Percentiles rank a stretch among this genome's conserved stretches.
Conservation (phyloP, 805 yeast species). For the Kluyveromyces wickerhamii region DNA sequence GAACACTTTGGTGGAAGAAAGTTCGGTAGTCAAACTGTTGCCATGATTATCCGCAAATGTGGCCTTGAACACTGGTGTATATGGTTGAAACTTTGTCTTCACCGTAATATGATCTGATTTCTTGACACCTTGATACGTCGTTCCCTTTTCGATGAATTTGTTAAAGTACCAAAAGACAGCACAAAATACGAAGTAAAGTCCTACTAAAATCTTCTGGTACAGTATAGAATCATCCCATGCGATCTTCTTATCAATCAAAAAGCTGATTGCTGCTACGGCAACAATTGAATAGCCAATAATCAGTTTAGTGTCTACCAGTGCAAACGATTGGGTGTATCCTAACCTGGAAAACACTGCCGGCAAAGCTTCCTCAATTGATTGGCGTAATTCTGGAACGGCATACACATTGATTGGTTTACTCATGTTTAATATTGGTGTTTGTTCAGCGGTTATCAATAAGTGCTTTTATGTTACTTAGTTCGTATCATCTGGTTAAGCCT, state of each 20-base stretch:
- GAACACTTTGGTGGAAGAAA: constrained; percentile 31
- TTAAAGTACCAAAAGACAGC: constrained; percentile 32
- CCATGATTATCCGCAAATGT: constrained; percentile 25
- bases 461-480: no score
- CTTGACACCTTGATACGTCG: constrained; percentile 37
- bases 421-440: no score
- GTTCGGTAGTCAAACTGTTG: constrained; percentile 12
- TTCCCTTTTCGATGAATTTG: constrained; percentile 33
- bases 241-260: constrained; percentile 42
- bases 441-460: no score
- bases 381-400: constrained; percentile 25
- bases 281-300: constrained; percentile 46
- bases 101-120: constrained; percentile 27
- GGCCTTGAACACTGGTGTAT: constrained; percentile 39
- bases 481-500: no score
- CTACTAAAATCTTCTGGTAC: constrained; percentile 35
- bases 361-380: constrained; percentile 25
- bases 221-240: constrained; percentile 35
- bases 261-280: constrained; percentile 41
- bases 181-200: constrained; percentile 35
- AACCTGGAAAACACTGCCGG: constrained; percentile 20
- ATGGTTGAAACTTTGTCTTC: constrained; percentile 31
- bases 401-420: constrained; percentile 28
- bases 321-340: constrained; percentile 18
- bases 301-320: constrained; percentile 37